Evolutionary conservation across 306 rosid species (phyloP).

Genomic region (Rosa lucieae): DNA sequence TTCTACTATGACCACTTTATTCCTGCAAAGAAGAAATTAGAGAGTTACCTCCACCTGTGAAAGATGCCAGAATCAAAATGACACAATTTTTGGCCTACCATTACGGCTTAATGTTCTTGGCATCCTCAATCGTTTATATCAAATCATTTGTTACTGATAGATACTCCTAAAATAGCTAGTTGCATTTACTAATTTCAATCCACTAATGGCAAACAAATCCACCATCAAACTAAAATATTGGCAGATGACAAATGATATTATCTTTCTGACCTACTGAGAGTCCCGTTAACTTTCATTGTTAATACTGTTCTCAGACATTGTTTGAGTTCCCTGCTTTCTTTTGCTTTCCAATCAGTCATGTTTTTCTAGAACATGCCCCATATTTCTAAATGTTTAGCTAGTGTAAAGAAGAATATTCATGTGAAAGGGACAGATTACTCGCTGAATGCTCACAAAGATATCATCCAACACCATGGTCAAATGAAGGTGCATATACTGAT

Average conservation of each 20-base stretch:
- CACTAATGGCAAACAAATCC: background rate
- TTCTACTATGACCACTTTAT: conserved; percentile 78
- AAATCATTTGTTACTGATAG: background rate
- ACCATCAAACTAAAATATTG: background rate
- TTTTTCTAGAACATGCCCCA: background rate
- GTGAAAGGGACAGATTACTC: conserved; percentile 42
- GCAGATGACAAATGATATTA: background rate
- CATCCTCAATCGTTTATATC: background rate
- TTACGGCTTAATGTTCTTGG: background rate
- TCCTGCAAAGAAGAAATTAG: conserved; percentile 44
- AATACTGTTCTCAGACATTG: background rate
- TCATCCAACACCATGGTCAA: conserved; percentile 90
- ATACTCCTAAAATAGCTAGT: background rate
- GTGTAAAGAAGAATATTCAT: background rate
- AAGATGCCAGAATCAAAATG: conserved; percentile 15
- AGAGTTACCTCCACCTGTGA: background rate
- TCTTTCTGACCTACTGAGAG: background rate
- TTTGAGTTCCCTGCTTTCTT: background rate
- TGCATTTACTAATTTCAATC: background rate
- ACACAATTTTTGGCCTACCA: background rate
- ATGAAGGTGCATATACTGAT: conserved; percentile 85
- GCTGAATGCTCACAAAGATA: conserved; percentile 72
- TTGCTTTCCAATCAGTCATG: background rate
- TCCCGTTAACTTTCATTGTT: background rate
- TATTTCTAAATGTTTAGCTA: background rate